Conservation (phyloP, 2,329 filamentous ascomycete species). For the Fusarium sp. region DNA sequence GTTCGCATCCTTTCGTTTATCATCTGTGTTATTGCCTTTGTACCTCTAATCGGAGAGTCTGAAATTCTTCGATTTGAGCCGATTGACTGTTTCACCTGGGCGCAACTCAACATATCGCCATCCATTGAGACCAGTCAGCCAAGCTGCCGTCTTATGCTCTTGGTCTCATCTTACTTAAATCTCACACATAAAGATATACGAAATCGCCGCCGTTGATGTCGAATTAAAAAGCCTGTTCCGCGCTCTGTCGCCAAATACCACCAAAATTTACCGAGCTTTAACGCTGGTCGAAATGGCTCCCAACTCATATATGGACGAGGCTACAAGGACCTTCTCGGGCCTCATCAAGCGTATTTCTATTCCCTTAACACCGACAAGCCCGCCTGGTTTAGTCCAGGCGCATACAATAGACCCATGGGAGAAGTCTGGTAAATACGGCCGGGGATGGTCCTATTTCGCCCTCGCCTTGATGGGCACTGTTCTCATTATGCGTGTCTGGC, state of each 20-base stretch:
- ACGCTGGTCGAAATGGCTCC: slow-evolving; percentile 53
- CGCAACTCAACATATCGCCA: background rate
- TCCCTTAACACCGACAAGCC: slow-evolving; percentile 66
- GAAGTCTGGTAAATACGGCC: slow-evolving; percentile 82
- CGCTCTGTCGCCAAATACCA: slow-evolving; percentile 39
- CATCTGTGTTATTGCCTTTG: slow-evolving; percentile 1
- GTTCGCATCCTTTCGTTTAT: slow-evolving; percentile 31
- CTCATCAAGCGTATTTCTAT: slow-evolving; percentile 66
- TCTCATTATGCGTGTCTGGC: slow-evolving; percentile 77
- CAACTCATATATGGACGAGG: slow-evolving; percentile 44
- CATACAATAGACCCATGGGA: slow-evolving; percentile 79
- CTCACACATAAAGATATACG: slow-evolving; percentile 8
- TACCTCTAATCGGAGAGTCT: slow-evolving; percentile 32
- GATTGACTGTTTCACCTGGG: slow-evolving; percentile 8
- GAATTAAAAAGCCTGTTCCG: slow-evolving; percentile 33
- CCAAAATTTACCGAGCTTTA: slow-evolving; percentile 29
- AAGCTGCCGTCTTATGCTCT: background rate
- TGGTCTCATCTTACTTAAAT: background rate
- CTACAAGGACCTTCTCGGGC: slow-evolving; percentile 46
- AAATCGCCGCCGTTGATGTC: slow-evolving; percentile 36
- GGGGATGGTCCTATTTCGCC: slow-evolving; percentile 89
- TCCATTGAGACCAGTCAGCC: background rate
- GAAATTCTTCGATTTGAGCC: slow-evolving; percentile 34
- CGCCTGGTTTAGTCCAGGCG: slow-evolving; percentile 68
- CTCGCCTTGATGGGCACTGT: slow-evolving; percentile 74